phyloP scores from a whole-genome alignment of 768 basidiomycete genomes.

The Kwoniella dejecticola region DNA sequence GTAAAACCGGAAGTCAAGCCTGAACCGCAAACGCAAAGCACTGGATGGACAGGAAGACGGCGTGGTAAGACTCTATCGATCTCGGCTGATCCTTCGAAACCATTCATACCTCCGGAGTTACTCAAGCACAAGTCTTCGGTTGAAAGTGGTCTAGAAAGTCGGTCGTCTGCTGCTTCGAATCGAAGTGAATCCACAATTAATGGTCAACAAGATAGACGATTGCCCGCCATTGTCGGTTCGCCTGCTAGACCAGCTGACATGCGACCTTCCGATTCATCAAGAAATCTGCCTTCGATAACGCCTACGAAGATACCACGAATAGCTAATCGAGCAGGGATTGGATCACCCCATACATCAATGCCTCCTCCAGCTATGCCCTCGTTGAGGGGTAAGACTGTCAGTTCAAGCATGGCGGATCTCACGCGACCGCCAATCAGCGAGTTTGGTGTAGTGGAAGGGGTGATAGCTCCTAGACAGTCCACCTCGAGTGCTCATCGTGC shows the following conservation, averaged over 20 bases:
- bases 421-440: conserved; percentile 34
- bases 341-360: conserved; percentile 32
- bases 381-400: conserved; percentile 61
- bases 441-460: conserved; percentile 35
- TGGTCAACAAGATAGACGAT: conserved; percentile 14
- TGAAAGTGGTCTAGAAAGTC: conserved; percentile 20
- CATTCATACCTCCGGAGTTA: conserved; percentile 15
- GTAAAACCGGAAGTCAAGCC: conserved; percentile 4
- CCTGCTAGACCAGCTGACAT: conserved; percentile 24
- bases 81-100: conserved; percentile 27
- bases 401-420: conserved; percentile 33
- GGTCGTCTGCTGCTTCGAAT: conserved; percentile 28
- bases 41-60: conserved; percentile 49
- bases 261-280: conserved; percentile 22
- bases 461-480: conserved; percentile 14
- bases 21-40: conserved; percentile 20
- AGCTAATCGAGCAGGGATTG: conserved; percentile 35
- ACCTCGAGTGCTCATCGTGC: conserved; percentile 41
- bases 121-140: conserved; percentile 30
- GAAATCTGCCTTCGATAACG: conserved; percentile 40
- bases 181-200: conserved; percentile 34
- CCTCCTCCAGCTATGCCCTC: conserved; percentile 36
- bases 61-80: conserved; percentile 51
- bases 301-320: conserved; percentile 57
- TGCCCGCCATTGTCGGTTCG: conserved; percentile 43